Base-by-base conservation (phyloP, 495 filamentous ascomycete species). In the Lophiostoma macrostomum region DNA sequence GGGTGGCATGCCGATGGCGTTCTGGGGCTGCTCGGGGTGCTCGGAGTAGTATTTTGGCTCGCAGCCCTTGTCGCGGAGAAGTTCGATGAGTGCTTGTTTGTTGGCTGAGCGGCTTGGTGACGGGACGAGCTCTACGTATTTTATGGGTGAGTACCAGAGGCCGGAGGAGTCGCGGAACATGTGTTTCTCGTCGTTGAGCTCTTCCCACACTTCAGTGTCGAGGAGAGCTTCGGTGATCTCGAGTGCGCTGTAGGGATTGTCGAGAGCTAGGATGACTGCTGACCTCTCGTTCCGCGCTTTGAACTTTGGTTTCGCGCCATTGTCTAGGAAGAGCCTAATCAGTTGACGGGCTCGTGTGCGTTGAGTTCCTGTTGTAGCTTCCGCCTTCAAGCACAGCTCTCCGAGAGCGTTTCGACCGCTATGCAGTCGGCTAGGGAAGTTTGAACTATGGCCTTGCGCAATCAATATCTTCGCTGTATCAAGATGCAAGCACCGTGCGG, bases 181-280 rank as follows among this genome's bases (percentile, higher is more conserved):
- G 37, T 60, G 57, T 44, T 48, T 52, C 19, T 60, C 57, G 18
- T 60, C 57, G 37, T 54, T 55, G 24, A 60, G 30, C 24, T 50
- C 32, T 22, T 60, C 43, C 57, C 57, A 54, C 18, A 60, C 37
- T 41, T 54, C 50, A n/a, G 50, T 60, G 32, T 60, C 57, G 2
- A 60, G 50, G 5, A 60, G 50, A 3, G 50, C 57, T 13, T 60
- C 57, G 4, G 50, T 55, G 25, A 60, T 44, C 27, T 50, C 57
- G 20, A 60, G 41, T 31, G 57, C 22, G 28, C 24, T 42, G 36
- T 60, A 39, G 1, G 50, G 43, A 22, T 60, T 60, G 22, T 60
- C 57, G 12, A 60, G 57, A 12, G 50, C 50, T 3, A 60, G 38
- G 13, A 60, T 16, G 16, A 60, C 39, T 3, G 27, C 20, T 19